A percentile compares a stretch with the other conserved stretches of the same genome.
Conservation (phyloP, 441 rosid genomes). For the Gossypium laxum region DNA sequence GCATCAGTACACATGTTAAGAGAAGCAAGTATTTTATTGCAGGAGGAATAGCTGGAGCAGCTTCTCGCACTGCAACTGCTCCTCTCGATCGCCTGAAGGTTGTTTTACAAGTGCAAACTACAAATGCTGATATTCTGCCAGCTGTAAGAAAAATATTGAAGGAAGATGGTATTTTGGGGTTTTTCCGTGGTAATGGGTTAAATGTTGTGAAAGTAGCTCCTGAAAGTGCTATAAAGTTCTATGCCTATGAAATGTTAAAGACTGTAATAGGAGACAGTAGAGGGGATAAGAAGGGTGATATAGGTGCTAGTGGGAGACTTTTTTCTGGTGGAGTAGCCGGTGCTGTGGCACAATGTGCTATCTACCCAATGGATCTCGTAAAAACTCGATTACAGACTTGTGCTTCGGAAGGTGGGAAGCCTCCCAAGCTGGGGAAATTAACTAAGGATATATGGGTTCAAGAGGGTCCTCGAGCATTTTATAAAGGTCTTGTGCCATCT, state of each 20-base stretch:
- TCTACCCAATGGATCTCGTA: slow-evolving; percentile 89
- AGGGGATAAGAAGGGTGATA: slow-evolving; percentile 47
- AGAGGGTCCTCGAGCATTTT: slow-evolving; percentile 88
- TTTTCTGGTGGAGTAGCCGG: slow-evolving; percentile 94
- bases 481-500: slow-evolving; percentile 89
- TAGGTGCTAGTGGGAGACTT: slow-evolving; percentile 68
- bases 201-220: slow-evolving; percentile 93
- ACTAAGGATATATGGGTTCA: slow-evolving; percentile 70
- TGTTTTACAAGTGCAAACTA: slow-evolving; percentile 77
- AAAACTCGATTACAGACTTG: slow-evolving; percentile 84
- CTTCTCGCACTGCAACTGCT: slow-evolving; percentile 89
- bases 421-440: slow-evolving; percentile 51
- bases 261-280: slow-evolving; percentile 37
- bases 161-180: slow-evolving; percentile 60
- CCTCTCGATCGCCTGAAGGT: slow-evolving; percentile 91
- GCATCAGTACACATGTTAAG: slow-evolving; percentile 75
- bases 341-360: slow-evolving; percentile 78
- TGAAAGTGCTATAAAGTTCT: slow-evolving; percentile 88
- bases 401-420: slow-evolving; percentile 52
- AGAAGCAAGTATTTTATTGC: slow-evolving; percentile 70
- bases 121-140: slow-evolving; percentile 41
- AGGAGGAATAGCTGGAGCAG: slow-evolving; percentile 93
- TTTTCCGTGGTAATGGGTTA: slow-evolving; percentile 87
- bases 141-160: slow-evolving; percentile 61
- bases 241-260: slow-evolving; percentile 71